These are phyloP conservation scores for Plasmodium billcollinsi DNA, from an alignment of 169 alveolate genomes.

Conservation along the genomic window DNA sequence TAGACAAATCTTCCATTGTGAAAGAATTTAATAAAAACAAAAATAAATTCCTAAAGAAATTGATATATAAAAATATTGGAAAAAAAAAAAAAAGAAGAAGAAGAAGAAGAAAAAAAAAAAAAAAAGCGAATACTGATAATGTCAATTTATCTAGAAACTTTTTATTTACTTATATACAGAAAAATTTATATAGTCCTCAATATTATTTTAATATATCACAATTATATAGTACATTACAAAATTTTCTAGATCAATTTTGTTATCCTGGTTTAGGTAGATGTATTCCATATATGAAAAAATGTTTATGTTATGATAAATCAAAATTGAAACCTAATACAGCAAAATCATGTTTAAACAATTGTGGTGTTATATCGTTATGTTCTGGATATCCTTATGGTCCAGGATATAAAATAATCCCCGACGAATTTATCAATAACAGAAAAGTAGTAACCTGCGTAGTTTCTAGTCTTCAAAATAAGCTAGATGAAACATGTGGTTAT, in stretches of 20 bases:
- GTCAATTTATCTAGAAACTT: background rate
- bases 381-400: background rate
- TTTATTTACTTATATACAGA: background rate
- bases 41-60: background rate
- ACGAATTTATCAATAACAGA: background rate
- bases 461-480: constrained; percentile 31
- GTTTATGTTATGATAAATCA: constrained; percentile 1
- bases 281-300: background rate
- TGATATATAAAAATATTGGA: background rate
- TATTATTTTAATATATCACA: too few relatives aligned
- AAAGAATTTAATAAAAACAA: background rate
- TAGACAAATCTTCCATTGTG: too few relatives aligned
- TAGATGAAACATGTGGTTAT: constrained; percentile 49
- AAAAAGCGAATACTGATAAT: background rate
- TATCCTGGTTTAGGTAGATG: constrained; percentile 47
- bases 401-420: background rate
- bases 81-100: background rate
- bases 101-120: constrained; percentile 5
- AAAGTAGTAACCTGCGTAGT: constrained; percentile 35
- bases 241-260: constrained; percentile 23
- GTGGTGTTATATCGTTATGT: constrained; percentile 24
- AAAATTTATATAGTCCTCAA: background rate
- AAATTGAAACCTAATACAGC: background rate
- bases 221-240: constrained; percentile 26
- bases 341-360: constrained; percentile 24